These are phyloP conservation scores for Xylaria grammica DNA, from an alignment of 495 filamentous ascomycete genomes.

Conservation along the genomic window DNA sequence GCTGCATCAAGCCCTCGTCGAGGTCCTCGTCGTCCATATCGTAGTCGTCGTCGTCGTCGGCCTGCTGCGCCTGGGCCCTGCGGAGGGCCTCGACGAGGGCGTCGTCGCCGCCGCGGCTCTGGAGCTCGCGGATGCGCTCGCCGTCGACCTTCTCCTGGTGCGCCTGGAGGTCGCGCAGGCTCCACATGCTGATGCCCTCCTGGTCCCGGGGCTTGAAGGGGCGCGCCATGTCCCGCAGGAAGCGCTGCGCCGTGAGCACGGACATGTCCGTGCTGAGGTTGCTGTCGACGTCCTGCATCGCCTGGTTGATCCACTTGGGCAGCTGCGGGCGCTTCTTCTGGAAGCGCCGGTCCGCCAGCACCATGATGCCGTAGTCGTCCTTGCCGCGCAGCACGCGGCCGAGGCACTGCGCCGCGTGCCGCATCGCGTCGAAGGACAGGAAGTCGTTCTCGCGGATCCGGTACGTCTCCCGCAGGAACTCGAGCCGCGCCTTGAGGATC, in stretches of 20 bases:
- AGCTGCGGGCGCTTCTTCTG: constrained; percentile 86
- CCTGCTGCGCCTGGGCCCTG: constrained; percentile 26
- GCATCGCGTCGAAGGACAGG: constrained; percentile 98
- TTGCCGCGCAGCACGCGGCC: constrained; percentile 96
- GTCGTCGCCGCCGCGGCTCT: constrained; percentile 31
- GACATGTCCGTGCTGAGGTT: constrained; percentile 96
- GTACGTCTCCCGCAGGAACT: constrained; percentile 96
- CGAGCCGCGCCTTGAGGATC: constrained; percentile 93
- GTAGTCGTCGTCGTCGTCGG: constrained; percentile 56
- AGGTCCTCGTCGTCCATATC: constrained; percentile 64
- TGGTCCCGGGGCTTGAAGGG: constrained; percentile 83
- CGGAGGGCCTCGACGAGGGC: constrained; percentile 25
- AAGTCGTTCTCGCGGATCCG: constrained; percentile 98
- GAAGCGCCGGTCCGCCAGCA: constrained; percentile 91
- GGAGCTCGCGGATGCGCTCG: constrained; percentile 56
- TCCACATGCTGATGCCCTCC: constrained; percentile 93
- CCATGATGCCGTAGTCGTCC: constrained; percentile 99
- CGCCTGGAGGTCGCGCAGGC: constrained; percentile 70
- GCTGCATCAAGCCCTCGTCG: constrained; percentile 69
- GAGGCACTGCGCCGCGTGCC: constrained; percentile 95
- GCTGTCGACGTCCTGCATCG: constrained; percentile 78
- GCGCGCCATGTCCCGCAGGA: constrained; percentile 87
- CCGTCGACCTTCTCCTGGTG: constrained; percentile 80
- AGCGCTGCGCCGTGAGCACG: constrained; percentile 84
- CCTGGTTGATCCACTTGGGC: constrained; percentile 96